A percentile compares a stretch with the other conserved stretches of the same genome.
phyloP scores from a whole-genome alignment of 331 rosid species.

The Saraca asoca region DNA sequence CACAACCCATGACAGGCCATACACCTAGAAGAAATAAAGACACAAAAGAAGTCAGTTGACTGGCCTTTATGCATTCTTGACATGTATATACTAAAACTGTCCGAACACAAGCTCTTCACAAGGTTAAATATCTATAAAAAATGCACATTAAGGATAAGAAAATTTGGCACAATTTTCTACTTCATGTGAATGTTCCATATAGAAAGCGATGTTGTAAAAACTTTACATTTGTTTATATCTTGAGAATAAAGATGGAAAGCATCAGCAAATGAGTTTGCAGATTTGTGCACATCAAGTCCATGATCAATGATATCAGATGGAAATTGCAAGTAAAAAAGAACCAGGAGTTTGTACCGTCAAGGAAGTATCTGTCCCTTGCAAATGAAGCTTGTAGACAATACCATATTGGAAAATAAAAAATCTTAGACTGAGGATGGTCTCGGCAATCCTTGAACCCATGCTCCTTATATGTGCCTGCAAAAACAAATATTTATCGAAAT shows the following conservation, averaged over 20 bases:
- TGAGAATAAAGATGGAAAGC: neutral
- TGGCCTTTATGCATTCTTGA: conserved; percentile 1
- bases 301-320: conserved; percentile 10
- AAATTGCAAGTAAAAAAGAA: conserved; percentile 13
- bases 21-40: conserved; percentile 56
- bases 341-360: conserved; percentile 62
- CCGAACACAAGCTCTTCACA: no score
- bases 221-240: neutral
- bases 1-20: conserved; percentile 84
- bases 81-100: neutral
- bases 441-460: conserved; percentile 73
- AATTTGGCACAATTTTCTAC: no score
- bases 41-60: conserved; percentile 28
- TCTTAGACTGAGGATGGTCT: conserved; percentile 85
- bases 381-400: conserved; percentile 75
- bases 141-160: no score
- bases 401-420: conserved; percentile 97
- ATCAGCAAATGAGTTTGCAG: neutral
- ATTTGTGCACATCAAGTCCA: neutral
- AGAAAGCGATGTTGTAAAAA: neutral
- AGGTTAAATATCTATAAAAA: no score
- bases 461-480: conserved; percentile 82
- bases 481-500: conserved; percentile 5
- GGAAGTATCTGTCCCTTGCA: conserved; percentile 66
- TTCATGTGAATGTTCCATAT: no score